Evolutionary conservation across 352 stramenopile species (phyloP).

Genomic region (Blastocystis sp.): DNA sequence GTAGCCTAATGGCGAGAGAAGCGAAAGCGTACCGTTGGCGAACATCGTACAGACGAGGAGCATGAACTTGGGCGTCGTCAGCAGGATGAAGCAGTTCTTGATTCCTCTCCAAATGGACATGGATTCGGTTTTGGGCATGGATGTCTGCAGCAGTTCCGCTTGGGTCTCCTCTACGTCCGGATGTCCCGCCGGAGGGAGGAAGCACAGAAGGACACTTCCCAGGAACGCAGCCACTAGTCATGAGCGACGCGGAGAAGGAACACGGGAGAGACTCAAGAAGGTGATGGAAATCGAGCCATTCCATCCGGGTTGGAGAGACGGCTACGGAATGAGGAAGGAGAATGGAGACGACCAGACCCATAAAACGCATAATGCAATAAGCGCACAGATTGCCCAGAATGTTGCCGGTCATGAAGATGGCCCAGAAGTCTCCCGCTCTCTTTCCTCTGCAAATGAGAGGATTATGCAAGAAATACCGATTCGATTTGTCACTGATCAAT

Average conservation of each 20-base stretch:
- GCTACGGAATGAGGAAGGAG: neutral
- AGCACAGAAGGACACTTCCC: neutral
- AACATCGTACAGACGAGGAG: slow-evolving; percentile 27
- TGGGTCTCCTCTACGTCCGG: neutral
- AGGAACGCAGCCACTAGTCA: neutral
- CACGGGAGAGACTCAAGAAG: neutral
- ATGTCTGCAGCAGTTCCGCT: too few relatives aligned
- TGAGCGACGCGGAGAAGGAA: neutral
- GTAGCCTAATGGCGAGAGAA: neutral
- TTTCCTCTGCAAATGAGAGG: slow-evolving; percentile 9
- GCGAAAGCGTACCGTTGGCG: neutral
- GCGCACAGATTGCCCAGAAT: slow-evolving; percentile 43
- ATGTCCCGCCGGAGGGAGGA: slow-evolving; percentile 17
- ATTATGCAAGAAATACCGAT: neutral
- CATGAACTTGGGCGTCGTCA: slow-evolving; percentile 48
- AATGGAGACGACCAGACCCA: neutral
- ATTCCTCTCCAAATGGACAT: slow-evolving; percentile 5
- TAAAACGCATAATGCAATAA: slow-evolving; percentile 37
- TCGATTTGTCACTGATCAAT: slow-evolving; percentile 22
- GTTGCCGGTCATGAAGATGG: slow-evolving; percentile 51
- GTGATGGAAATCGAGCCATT: slow-evolving; percentile 22
- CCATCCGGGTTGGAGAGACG: neutral
- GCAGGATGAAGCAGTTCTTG: slow-evolving; percentile 36
- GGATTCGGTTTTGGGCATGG: too few relatives aligned
- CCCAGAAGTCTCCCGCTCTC: slow-evolving; percentile 20